Evolutionary conservation across 192 early-diverging fungal species (phyloP).

Genomic region (Backusella australiensis): DNA sequence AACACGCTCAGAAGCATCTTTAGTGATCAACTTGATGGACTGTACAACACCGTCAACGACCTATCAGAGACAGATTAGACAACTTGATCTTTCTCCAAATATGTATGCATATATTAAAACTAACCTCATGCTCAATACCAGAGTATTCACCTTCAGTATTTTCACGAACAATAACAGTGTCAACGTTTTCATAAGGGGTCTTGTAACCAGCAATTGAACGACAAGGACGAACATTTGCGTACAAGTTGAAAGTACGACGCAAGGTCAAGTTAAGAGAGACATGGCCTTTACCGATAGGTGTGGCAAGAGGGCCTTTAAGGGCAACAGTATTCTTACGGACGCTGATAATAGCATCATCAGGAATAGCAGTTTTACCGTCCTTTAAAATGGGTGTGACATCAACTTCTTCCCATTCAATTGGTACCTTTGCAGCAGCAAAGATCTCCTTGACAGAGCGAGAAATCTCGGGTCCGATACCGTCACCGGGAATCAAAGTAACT

Average conservation of each 20-base stretch:
- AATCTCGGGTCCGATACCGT: slow-evolving; percentile 98
- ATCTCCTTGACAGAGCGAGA: slow-evolving; percentile 88
- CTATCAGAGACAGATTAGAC: background rate
- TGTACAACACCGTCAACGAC: slow-evolving; percentile 96
- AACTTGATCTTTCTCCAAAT: background rate
- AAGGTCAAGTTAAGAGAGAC: slow-evolving; percentile 88
- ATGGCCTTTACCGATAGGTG: slow-evolving; percentile 97
- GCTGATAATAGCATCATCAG: slow-evolving; percentile 84
- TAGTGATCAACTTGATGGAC: slow-evolving; percentile 98
- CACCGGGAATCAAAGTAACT: slow-evolving; percentile 95
- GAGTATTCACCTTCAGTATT: slow-evolving; percentile 99
- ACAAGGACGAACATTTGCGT: slow-evolving; percentile 97
- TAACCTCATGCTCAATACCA: slow-evolving; percentile 88
- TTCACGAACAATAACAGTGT: slow-evolving; percentile 97
- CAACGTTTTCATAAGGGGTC: slow-evolving; percentile 93
- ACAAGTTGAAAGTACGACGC: slow-evolving; percentile 95
- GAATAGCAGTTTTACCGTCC: slow-evolving; percentile 91
- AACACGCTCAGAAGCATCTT: slow-evolving; percentile 86
- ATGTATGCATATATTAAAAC: background rate
- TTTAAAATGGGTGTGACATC: slow-evolving; percentile 90
- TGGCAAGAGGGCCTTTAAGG: slow-evolving; percentile 94
- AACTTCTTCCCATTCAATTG: slow-evolving; percentile 94
- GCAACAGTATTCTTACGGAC: slow-evolving; percentile 95
- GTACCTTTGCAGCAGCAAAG: slow-evolving; percentile 86
- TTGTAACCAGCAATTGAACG: slow-evolving; percentile 92